Evolutionary conservation across 2,329 filamentous ascomycete genomes (phyloP).

Genomic region (Trichoderma semiorbis): DNA sequence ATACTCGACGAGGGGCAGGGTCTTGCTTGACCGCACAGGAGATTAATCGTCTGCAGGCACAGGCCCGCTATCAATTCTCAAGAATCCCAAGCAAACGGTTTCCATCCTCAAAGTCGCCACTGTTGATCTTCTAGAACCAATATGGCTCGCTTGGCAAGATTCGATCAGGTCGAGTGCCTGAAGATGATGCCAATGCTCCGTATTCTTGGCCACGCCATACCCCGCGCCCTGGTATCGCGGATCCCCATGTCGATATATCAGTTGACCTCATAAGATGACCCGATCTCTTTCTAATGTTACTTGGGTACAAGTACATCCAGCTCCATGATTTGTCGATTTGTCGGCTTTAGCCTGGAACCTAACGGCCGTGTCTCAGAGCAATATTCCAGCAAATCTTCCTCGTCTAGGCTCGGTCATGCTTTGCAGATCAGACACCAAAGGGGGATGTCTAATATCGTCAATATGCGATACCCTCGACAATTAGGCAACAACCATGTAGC

Average conservation of each 20-base stretch:
- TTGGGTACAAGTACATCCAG: background rate
- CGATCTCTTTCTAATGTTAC: background rate
- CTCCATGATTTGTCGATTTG: background rate
- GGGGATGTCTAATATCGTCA: conserved; percentile 5
- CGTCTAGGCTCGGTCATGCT: background rate
- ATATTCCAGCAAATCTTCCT: background rate
- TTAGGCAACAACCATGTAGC: conserved; percentile 10
- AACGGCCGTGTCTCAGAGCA: background rate
- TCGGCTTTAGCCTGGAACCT: background rate
- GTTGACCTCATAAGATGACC: background rate
- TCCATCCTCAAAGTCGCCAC: background rate
- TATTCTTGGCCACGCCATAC: background rate
- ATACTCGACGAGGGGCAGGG: background rate
- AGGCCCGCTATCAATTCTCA: background rate
- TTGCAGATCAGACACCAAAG: conserved; percentile 8
- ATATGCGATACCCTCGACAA: background rate
- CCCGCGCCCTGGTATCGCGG: background rate
- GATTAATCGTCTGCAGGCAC: background rate
- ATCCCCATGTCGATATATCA: background rate
- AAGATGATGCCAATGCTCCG: background rate
- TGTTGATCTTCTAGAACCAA: background rate
- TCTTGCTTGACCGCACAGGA: background rate
- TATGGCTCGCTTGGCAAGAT: background rate
- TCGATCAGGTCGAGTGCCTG: background rate
- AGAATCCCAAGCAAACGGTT: background rate